Conservation (phyloP, 805 yeast genomes). For the Saturnispora gosingensis region DNA sequence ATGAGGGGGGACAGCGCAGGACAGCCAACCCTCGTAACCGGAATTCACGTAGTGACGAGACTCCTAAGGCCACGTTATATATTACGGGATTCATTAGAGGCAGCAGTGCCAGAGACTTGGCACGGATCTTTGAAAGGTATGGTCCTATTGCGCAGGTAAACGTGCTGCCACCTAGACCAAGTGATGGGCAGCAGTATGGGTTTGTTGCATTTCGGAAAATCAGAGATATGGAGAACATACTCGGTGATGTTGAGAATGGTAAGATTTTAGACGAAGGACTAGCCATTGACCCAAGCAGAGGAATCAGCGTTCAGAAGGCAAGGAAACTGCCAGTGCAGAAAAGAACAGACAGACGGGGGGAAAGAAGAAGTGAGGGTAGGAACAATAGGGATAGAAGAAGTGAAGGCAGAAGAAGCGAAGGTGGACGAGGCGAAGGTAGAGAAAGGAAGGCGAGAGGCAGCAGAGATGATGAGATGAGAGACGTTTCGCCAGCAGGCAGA, state of each 20-base stretch:
- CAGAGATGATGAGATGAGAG: not conserved
- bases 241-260: conserved; percentile 35
- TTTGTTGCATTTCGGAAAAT: conserved; percentile 48
- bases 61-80: conserved; percentile 20
- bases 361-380: conserved; percentile 14
- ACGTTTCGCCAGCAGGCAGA: not conserved
- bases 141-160: conserved; percentile 52
- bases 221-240: conserved; percentile 47
- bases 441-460: conserved; percentile 4
- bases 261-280: conserved; percentile 21
- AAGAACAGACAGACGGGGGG: conserved; percentile 1
- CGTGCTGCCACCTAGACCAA: conserved; percentile 53
- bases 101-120: conserved; percentile 46
- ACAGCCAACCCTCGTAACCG: not conserved
- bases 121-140: conserved; percentile 51
- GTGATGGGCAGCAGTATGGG: conserved; percentile 52
- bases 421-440: not conserved
- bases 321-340: conserved; percentile 39
- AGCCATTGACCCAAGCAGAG: conserved; percentile 31
- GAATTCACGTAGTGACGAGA: not conserved
- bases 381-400: conserved; percentile 2
- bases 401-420: conserved; percentile 11
- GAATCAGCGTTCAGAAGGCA: conserved; percentile 46
- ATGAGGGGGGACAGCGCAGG: not conserved
- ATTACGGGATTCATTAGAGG: conserved; percentile 39